Base-by-base conservation (phyloP, 306 rosid genomes). In the Lathyrus oleraceus region DNA sequence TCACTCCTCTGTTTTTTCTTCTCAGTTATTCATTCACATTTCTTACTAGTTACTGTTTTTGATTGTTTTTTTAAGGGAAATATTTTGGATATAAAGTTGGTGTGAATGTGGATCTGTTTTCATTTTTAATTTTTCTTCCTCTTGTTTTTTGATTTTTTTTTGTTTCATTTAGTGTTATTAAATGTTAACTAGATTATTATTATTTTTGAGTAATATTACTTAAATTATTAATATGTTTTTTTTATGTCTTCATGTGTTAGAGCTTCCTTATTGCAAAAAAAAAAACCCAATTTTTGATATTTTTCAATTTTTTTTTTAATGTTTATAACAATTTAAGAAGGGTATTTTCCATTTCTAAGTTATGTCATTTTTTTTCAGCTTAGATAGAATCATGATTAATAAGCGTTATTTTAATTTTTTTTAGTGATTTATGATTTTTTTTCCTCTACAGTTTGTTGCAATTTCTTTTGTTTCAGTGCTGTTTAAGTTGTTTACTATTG, bases 41-140 rank as follows among this genome's bases (percentile, higher is more conserved):
- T 39, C 14, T 30, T 2, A 0, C 42, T 12, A 35, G 10, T 16
- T 4, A 51, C 21, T 43, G 11, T 38, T 27, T 20, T 30, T 21
- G 2, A 1, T 38, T 49, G n/a, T n/a, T n/a, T 42, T 51, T 28
- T 3, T 30, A 32, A 21, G 2, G 3, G n/a, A 10, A 17, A 42
- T 12, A 21, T 68, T 68, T 69, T 47, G 44, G 25, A 23, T 17
- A 28, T 14, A 68, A 38, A 51, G n/a, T 42, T 68, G 49, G 65
- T 21, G 61, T 48, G 20, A 38, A 28, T 11, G 65, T 67, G 73
- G 84, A 76, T 75, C 84, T 74, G 43, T 52, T 73, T 73, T 40
- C 4, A 38, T 2, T 5, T 14, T 35, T 35, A 6, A 21, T 15
- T 21, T 23, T 61, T 72, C n/a, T 32, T 6, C 3, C 44, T 65